Conservation (phyloP, 139 green algal species). For the Picochlorum sp. region DNA sequence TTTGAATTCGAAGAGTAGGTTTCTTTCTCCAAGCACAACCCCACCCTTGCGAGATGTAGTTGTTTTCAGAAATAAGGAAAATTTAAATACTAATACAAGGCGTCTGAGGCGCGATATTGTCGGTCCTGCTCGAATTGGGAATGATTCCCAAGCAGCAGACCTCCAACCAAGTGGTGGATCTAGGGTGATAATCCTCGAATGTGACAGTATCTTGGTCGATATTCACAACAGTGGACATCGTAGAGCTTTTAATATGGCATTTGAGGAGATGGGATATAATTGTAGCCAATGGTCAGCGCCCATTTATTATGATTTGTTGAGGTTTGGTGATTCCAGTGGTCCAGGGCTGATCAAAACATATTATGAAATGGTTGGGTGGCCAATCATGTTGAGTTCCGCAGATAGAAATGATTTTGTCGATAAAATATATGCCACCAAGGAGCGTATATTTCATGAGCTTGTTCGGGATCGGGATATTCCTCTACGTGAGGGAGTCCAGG, state of each 20-base stretch:
- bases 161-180: neutral
- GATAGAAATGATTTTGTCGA: conserved; percentile 30
- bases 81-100: too few species aligned
- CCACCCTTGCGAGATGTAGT: too few species aligned
- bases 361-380: conserved; percentile 29
- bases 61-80: too few species aligned
- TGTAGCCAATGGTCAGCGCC: conserved; percentile 28
- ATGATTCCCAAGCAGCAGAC: neutral
- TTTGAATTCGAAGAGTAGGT: too few species aligned
- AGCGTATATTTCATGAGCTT: conserved; percentile 33
- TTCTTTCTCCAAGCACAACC: too few species aligned
- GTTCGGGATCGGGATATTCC: conserved; percentile 26
- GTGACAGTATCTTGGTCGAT: conserved; percentile 27
- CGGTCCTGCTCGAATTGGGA: neutral
- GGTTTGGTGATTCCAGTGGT: conserved; percentile 29
- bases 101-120: too few species aligned
- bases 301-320: conserved; percentile 38
- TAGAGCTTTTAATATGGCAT: conserved; percentile 31
- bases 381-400: conserved; percentile 26
- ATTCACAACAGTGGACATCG: conserved; percentile 28
- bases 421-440: conserved; percentile 33
- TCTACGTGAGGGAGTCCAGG: conserved; percentile 17
- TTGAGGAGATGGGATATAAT: conserved; percentile 31
- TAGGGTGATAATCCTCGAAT: conserved; percentile 28
- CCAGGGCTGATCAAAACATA: conserved; percentile 2